Evolutionary conservation across 1,284 basidiomycete species (phyloP).

Genomic region (Moesziomyces sp.): DNA sequence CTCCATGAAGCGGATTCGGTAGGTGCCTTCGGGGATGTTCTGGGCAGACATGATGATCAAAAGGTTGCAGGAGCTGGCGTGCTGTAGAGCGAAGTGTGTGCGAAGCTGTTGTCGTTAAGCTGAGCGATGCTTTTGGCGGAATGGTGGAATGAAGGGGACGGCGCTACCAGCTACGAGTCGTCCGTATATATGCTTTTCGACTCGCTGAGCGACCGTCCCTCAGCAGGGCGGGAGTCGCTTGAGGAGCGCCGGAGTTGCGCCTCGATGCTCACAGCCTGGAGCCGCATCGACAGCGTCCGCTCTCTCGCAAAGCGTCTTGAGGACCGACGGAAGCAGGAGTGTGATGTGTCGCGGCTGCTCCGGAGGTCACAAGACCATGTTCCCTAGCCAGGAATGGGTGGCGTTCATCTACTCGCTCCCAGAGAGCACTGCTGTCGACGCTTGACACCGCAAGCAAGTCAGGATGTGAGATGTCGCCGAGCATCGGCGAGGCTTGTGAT

Average conservation of each 20-base stretch:
- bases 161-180: no score
- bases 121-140: neutral
- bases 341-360: no score
- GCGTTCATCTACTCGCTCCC: no score
- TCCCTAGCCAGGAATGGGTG: neutral
- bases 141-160: neutral
- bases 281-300: no score
- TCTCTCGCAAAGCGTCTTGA: no score
- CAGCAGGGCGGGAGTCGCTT: neutral
- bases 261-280: no score
- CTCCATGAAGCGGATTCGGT: constrained; percentile 9
- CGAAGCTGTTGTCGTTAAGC: neutral
- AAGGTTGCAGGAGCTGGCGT: neutral
- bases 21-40: constrained; percentile 15
- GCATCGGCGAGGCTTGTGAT: no score
- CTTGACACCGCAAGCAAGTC: neutral
- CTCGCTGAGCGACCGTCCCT: neutral
- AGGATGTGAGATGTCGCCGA: neutral
- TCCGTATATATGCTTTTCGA: neutral
- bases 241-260: no score
- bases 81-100: neutral
- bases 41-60: constrained; percentile 4
- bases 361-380: neutral
- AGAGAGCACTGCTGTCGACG: neutral
- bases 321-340: no score